Evolutionary conservation across 73 alveolate species (phyloP).

Genomic region (Paramecium sonneborni): DNA sequence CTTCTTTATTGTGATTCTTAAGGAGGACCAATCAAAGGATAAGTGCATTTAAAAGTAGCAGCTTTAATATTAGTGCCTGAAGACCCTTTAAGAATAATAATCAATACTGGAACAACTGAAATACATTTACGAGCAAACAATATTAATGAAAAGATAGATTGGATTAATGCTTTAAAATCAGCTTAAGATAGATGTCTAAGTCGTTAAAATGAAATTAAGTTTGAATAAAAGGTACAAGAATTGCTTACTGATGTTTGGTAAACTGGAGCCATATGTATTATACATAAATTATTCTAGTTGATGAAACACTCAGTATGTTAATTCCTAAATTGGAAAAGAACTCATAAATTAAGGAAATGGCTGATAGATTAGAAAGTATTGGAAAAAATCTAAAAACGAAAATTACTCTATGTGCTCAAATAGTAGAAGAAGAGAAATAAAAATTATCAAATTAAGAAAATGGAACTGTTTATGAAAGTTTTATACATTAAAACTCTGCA

Average conservation of each 20-base stretch:
- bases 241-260: constrained; percentile 26
- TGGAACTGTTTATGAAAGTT: constrained; percentile 49
- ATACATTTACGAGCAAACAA: constrained; percentile 61
- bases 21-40: constrained; percentile 67
- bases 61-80: constrained; percentile 58
- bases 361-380: constrained; percentile 32
- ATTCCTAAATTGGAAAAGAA: constrained; percentile 45
- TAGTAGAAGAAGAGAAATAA: constrained; percentile 18
- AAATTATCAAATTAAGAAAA: neutral
- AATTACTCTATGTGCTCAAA: neutral
- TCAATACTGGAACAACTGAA: constrained; percentile 68
- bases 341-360: neutral
- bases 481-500: neutral
- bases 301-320: constrained; percentile 54
- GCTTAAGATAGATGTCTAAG: constrained; percentile 48
- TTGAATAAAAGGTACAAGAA: neutral
- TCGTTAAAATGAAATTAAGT: neutral
- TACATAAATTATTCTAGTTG: constrained; percentile 1
- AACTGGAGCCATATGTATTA: neutral
- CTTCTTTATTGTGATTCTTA: constrained; percentile 64
- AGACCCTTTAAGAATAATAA: constrained; percentile 67
- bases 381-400: constrained; percentile 35
- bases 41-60: constrained; percentile 65
- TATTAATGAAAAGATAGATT: constrained; percentile 45
- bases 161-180: constrained; percentile 58